phyloP scores from a whole-genome alignment of 371 early-diverging fungal genomes.

The Synchytrium microbalum region DNA sequence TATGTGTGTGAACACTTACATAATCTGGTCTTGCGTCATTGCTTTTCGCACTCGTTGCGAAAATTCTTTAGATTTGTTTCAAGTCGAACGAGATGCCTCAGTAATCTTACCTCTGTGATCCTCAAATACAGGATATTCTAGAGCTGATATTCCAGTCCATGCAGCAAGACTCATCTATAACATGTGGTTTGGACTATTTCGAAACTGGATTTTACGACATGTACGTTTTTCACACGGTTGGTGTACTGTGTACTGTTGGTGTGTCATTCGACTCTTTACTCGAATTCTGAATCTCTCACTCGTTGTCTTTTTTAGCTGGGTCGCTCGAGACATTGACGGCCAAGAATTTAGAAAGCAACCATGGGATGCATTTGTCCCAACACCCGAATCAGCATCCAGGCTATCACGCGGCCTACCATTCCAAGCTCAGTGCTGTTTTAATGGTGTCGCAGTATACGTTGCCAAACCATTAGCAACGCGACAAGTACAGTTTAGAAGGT shows the following conservation, averaged over 20 bases:
- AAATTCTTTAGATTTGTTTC: too few relatives aligned
- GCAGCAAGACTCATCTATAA: constrained; percentile 27
- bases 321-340: constrained; percentile 39
- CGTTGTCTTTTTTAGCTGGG: constrained; percentile 41
- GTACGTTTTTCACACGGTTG: not conserved
- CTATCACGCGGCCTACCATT: constrained; percentile 20
- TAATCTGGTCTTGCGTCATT: not conserved
- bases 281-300: constrained; percentile 12
- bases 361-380: constrained; percentile 2
- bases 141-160: constrained; percentile 37
- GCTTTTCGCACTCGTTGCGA: too few relatives aligned
- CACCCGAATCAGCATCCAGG: constrained; percentile 18
- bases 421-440: constrained; percentile 48
- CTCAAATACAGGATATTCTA: constrained; percentile 32
- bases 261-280: constrained; percentile 6
- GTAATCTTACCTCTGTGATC: too few relatives aligned
- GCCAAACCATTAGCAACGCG: constrained; percentile 22
- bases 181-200: constrained; percentile 40
- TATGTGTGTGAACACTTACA: not conserved
- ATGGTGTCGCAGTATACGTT: constrained; percentile 37
- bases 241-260: constrained; percentile 4
- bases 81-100: too few relatives aligned
- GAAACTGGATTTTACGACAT: not conserved
- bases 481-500: constrained; percentile 25
- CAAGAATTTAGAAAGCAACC: constrained; percentile 18